Base-by-base conservation (phyloP, 2,329 filamentous ascomycete species). In the Chalaropsis thielavioides region DNA sequence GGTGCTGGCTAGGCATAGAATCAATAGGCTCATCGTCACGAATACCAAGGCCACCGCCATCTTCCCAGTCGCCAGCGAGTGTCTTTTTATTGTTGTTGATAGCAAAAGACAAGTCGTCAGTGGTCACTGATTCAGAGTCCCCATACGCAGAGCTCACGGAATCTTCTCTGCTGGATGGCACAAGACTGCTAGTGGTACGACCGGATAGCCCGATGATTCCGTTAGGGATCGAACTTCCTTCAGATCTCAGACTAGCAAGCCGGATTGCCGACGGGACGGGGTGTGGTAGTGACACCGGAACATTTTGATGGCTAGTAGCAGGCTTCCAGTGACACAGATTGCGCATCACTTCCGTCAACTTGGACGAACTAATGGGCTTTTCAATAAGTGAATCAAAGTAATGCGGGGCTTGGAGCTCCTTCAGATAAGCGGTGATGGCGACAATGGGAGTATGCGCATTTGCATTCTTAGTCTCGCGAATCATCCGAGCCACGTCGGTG, bases 381-480 rank as follows among this genome's bases (percentile, higher is more conserved):
- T 99, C 92, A 63, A 99, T 90, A 62, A 99, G 79, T 0, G 89
- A 90, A 73, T 97, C 92, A 72, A 99, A 99, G 74, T 96, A 90
- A 75, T 99, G 92, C 2, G 90, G 90, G 67, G 92, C 91, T 70
- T 94, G 92, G 1, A 99, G 80, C 72, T 99, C 94, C 73, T 97
- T 97, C n/a, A 99, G 79, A 74, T 99, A 99, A 6, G 94, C 92
- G 2, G 94, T 99, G 41, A 99, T 92, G 60, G 91, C 92, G 65
- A 99, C 90, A 68, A 99, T 95, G 0, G 94, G 94, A 0, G 94
- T 99, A 70, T 94, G 86, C 0, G 89, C 88, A 73, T 99, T 99
- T 66, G 90, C 85, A 73, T 96, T 96, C 77, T 92, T 94, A 0
- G 92, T 96, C 73, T 97, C 92, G 60, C 94, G 86, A 69, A 99